A percentile compares a stretch with the other conserved stretches of the same genome.
These are phyloP conservation scores for Naumovozyma dairenensis DNA, from an alignment of 805 yeast species.

Conservation along the genomic window DNA sequence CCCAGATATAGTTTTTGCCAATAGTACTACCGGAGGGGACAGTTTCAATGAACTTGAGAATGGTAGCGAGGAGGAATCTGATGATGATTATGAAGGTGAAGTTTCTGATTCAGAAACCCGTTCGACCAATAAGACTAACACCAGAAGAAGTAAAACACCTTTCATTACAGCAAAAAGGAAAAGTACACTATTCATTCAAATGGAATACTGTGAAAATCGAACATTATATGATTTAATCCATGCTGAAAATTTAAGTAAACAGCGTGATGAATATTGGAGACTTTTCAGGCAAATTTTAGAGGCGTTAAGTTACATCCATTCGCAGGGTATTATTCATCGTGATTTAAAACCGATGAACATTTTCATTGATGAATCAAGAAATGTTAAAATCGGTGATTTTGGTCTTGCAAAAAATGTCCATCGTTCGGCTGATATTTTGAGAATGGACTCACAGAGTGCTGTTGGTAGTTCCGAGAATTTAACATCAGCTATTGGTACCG, in stretches of 20 bases:
- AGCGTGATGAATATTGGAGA: conserved; percentile 82
- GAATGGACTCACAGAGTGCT: conserved; percentile 22
- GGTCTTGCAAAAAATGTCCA: conserved; percentile 92
- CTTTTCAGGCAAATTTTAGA: conserved; percentile 78
- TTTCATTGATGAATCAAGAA: conserved; percentile 81
- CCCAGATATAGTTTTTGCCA: conserved; percentile 48
- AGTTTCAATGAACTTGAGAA: conserved; percentile 3
- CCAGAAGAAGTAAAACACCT: not conserved
- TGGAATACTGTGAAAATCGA: conserved; percentile 97
- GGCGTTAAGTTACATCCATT: conserved; percentile 83
- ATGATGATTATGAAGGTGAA: conserved; percentile 1
- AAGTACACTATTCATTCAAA: conserved; percentile 84
- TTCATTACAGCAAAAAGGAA: conserved; percentile 24
- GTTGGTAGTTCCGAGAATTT: conserved; percentile 48
- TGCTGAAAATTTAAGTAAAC: conserved; percentile 57
- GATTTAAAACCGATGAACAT: conserved; percentile 94
- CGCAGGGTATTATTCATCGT: conserved; percentile 89
- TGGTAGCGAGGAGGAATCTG: conserved; percentile 4
- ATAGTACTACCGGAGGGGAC: conserved; percentile 27
- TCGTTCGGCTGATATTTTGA: conserved; percentile 30
- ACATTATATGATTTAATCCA: conserved; percentile 76
- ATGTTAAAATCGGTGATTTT: conserved; percentile 92
- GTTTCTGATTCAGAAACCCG: conserved; percentile 8
- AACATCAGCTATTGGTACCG: conserved; percentile 90
- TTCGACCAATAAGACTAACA: not conserved